phyloP scores from a whole-genome alignment of 169 alveolate genomes.

The Babesia divergens region DNA sequence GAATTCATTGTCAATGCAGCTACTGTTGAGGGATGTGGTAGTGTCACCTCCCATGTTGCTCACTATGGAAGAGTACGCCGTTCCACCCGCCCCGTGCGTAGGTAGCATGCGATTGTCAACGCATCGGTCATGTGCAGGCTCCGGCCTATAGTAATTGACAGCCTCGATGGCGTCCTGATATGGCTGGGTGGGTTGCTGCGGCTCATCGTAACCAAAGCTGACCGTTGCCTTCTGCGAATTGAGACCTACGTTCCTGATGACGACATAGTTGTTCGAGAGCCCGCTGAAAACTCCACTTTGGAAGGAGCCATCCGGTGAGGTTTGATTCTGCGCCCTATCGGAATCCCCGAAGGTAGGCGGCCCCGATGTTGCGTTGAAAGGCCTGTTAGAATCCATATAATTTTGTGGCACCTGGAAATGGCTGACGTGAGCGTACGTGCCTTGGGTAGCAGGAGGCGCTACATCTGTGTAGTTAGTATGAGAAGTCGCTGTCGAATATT shows the following conservation, averaged over 20 bases:
- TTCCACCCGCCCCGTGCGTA: neutral
- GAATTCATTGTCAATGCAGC: neutral
- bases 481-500: neutral
- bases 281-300: neutral
- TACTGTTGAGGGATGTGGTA: slow-evolving; percentile 22
- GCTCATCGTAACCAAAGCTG: slow-evolving; percentile 45
- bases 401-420: no score
- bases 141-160: slow-evolving; percentile 51
- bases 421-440: neutral
- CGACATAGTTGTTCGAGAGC: neutral
- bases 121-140: neutral
- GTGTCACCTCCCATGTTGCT: slow-evolving; percentile 53
- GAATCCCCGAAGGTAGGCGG: slow-evolving; percentile 31
- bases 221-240: slow-evolving; percentile 25
- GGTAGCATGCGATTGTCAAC: neutral
- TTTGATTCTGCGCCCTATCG: neutral
- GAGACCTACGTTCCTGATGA: slow-evolving; percentile 21
- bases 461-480: neutral
- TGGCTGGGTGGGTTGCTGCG: neutral
- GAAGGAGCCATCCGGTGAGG: neutral
- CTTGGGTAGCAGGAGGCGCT: neutral
- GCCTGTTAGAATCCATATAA: no score
- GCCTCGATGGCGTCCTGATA: slow-evolving; percentile 5
- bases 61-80: neutral
- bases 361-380: no score